Conservation (phyloP, 768 basidiomycete species). For the Boletales sp. region DNA sequence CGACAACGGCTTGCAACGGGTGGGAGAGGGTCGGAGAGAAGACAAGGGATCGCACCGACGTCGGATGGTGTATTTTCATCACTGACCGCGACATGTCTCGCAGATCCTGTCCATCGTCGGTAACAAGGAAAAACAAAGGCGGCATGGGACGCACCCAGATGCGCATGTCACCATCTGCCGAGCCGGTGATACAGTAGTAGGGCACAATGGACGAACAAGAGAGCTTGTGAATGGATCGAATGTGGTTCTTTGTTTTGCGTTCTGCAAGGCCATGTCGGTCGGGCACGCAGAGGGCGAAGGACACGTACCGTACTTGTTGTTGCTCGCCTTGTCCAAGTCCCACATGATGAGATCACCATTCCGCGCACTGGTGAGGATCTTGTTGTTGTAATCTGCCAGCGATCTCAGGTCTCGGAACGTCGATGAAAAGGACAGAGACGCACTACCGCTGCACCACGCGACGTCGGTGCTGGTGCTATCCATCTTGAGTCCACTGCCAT, state of each 20-base stretch:
- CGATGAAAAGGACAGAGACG: conserved; percentile 20
- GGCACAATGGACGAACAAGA: conserved; percentile 65
- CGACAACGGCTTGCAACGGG: conserved; percentile 66
- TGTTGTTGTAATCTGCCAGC: conserved; percentile 59
- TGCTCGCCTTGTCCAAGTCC: conserved; percentile 67
- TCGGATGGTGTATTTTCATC: conserved; percentile 68
- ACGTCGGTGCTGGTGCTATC: conserved; percentile 78
- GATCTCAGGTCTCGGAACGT: background rate
- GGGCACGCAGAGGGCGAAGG: conserved; percentile 1
- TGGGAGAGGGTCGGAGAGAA: conserved; percentile 66
- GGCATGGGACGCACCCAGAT: conserved; percentile 57
- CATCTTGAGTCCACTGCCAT: conserved; percentile 70
- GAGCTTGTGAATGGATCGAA: conserved; percentile 67
- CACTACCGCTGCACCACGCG: conserved; percentile 73
- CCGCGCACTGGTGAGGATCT: conserved; percentile 74
- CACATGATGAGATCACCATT: conserved; percentile 84
- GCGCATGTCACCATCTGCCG: conserved; percentile 76
- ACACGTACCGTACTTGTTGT: conserved; percentile 65
- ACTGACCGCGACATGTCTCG: conserved; percentile 66
- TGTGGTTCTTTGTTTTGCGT: conserved; percentile 62
- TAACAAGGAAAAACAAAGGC: background rate
- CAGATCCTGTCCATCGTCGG: conserved; percentile 50
- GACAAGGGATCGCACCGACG: conserved; percentile 62
- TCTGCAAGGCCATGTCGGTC: conserved; percentile 39
- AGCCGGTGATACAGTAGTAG: conserved; percentile 74